Evolutionary conservation across 345 rosid genomes (phyloP), one percentile per base, ranked within the genome.

Genomic region (Arabis alpina): DNA sequence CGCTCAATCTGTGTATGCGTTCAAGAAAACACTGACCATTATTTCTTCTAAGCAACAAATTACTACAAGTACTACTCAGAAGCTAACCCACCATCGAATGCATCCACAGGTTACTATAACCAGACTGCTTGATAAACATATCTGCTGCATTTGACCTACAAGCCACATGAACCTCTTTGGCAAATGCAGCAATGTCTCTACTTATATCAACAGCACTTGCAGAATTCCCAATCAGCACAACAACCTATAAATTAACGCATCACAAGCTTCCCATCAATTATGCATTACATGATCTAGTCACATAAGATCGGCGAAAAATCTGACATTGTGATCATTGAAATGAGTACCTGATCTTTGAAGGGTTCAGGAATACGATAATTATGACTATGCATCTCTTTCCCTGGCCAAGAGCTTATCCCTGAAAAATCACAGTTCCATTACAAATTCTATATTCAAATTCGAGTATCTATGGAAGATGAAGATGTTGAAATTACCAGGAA

Each of bases 381-480:
- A 82, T 91, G 97, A 66, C 98, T 88, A 78, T 93, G 90, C 75
- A 87, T 79, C 77, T 89, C 92, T 78, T 82, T 89, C 66, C 98
- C 97, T 3, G 94, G 97, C 98, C 98, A 93, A 30, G 73, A 71
- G 74, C 80, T 41, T 53, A 88, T 80, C 52, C 98, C 98, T 88
- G 70, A 11, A 76, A n/a, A n/a, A n/a, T n/a, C n/a, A n/a, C n/a
- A n/a, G n/a, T n/a, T n/a, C n/a, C n/a, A n/a, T n/a, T n/a, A n/a
- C n/a, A n/a, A n/a, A n/a, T n/a, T n/a, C n/a, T n/a, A n/a, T n/a
- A n/a, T n/a, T n/a, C n/a, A n/a, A n/a, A n/a, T n/a, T n/a, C n/a
- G n/a, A n/a, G n/a, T n/a, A n/a, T n/a, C n/a, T n/a, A n/a, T n/a
- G n/a, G n/a, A n/a, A n/a, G n/a, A n/a, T n/a, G n/a, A n/a, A n/a